A percentile compares a stretch with the other conserved stretches of the same genome.
phyloP scores from a whole-genome alignment of 2,329 filamentous ascomycete species.

The Gyromitra esculenta region DNA sequence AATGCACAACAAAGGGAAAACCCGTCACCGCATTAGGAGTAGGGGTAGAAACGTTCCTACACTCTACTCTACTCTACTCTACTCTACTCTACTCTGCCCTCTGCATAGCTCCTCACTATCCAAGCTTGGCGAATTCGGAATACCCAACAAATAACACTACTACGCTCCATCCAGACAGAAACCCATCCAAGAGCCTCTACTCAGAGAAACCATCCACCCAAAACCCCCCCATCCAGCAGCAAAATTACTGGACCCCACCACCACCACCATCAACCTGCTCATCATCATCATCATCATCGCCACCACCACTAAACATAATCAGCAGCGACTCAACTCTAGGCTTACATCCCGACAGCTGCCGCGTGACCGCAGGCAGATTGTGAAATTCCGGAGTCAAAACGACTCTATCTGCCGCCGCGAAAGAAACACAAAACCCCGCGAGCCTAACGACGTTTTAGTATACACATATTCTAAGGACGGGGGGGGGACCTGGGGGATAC shows the following conservation, averaged over 20 bases:
- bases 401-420: not conserved
- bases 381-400: slow-evolving; percentile 26
- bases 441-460: slow-evolving; percentile 16
- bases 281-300: not conserved
- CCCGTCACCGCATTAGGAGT: no score
- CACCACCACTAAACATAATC: slow-evolving; percentile 19
- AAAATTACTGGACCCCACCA: not conserved
- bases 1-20: no score
- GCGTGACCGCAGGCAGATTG: slow-evolving; percentile 25
- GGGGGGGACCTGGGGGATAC: not conserved
- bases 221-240: not conserved
- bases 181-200: not conserved
- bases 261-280: not conserved
- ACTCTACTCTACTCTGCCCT: no score
- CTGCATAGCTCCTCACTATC: no score
- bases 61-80: no score
- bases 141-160: no score
- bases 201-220: not conserved
- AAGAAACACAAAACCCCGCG: slow-evolving; percentile 27
- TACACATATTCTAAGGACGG: no score
- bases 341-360: slow-evolving; percentile 9
- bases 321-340: not conserved
- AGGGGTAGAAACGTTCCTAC: no score
- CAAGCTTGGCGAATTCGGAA: no score
- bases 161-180: no score